Evolutionary conservation across 2,329 filamentous ascomycete species (phyloP).

Genomic region (Nigrospora osmanthi): DNA sequence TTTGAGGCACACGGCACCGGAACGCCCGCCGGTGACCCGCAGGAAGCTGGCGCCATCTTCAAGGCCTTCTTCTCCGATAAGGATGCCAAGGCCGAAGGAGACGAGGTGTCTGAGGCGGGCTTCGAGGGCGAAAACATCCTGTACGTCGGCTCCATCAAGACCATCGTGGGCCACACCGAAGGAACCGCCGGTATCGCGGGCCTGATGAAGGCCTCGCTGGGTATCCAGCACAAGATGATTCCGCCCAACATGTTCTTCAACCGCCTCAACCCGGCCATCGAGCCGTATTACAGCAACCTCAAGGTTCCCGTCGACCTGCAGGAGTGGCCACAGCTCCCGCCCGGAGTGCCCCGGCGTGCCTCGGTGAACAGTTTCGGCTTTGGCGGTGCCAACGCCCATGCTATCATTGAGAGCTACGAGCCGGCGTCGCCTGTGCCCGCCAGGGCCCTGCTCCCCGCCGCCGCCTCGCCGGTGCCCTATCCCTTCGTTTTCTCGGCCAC

Average conservation of each 20-base stretch:
- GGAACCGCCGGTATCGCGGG: conserved; percentile 29
- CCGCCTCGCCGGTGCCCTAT: background rate
- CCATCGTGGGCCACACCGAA: conserved; percentile 35
- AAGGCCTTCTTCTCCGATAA: conserved; percentile 29
- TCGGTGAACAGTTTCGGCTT: conserved; percentile 10
- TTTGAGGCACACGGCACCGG: conserved; percentile 39
- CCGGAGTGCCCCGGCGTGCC: conserved; percentile 23
- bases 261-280: conserved; percentile 29
- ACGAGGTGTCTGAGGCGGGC: background rate
- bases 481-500: no score
- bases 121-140: conserved; percentile 8
- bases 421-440: no score
- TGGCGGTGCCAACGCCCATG: conserved; percentile 9
- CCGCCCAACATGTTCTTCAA: conserved; percentile 35
- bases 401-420: conserved; percentile 12
- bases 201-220: conserved; percentile 33
- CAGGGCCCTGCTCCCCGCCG: no score
- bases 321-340: conserved; percentile 24
- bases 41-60: conserved; percentile 33
- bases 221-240: conserved; percentile 28
- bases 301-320: conserved; percentile 20
- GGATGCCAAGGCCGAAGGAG: conserved; percentile 14
- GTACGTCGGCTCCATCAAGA: conserved; percentile 34
- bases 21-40: conserved; percentile 30
- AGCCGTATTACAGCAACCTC: conserved; percentile 23